These are phyloP conservation scores for Austropuccinia psidii DNA, from an alignment of 1,284 basidiomycete species.

Conservation along the genomic window DNA sequence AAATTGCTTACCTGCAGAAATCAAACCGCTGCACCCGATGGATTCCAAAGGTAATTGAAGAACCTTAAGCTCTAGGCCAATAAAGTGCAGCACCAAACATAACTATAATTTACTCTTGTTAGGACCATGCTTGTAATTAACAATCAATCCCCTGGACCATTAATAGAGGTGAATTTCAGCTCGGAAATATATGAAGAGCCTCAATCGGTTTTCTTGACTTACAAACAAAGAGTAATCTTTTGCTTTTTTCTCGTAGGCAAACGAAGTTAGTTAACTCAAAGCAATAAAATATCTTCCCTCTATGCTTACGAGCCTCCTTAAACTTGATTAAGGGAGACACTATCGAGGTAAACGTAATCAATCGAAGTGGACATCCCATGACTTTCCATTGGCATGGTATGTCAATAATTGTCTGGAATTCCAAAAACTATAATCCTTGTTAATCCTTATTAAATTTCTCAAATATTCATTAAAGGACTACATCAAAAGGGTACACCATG, in stretches of 20 bases:
- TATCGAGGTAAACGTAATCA: not conserved
- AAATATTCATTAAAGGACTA: not conserved
- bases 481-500: slow-evolving; percentile 34
- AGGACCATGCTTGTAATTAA: not conserved
- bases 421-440: not conserved
- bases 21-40: not conserved
- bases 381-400: slow-evolving; percentile 10
- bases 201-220: no score
- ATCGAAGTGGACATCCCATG: not conserved
- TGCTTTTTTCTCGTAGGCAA: not conserved
- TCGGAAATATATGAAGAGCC: no score
- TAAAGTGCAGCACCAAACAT: not conserved
- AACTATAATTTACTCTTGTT: not conserved
- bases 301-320: not conserved
- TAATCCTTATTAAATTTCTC: not conserved
- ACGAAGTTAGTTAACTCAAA: not conserved
- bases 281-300: not conserved
- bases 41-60: not conserved
- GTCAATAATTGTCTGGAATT: no score
- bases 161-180: not conserved
- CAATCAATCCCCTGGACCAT: not conserved
- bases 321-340: not conserved
- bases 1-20: not conserved
- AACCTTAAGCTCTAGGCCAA: not conserved
- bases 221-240: not conserved